A percentile compares a stretch with the other conserved stretches of the same genome.
Evolutionary conservation across 176 grass and related monocot genomes (phyloP).

Genomic region (Aegilops bicornis): DNA sequence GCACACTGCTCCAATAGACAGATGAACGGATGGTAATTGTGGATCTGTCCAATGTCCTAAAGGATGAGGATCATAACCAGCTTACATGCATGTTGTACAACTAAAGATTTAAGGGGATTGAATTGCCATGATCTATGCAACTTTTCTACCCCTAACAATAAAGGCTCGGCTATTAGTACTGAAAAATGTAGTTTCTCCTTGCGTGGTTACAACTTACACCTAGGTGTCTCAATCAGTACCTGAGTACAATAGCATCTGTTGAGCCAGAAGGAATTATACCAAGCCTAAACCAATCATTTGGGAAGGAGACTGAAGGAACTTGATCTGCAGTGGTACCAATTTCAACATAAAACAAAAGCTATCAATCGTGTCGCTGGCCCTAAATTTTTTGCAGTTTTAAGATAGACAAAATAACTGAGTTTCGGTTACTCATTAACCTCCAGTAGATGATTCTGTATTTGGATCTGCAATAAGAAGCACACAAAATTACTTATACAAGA

Average conservation of each 20-base stretch:
- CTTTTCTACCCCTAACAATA: constrained; percentile 16
- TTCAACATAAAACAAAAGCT: constrained; percentile 16
- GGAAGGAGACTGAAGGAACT: constrained; percentile 54
- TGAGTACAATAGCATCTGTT: constrained; percentile 94
- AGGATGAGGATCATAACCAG: not conserved
- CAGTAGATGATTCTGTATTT: constrained; percentile 24
- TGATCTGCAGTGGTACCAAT: constrained; percentile 50
- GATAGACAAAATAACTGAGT: constrained; percentile 15
- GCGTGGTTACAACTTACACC: not conserved
- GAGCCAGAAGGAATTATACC: constrained; percentile 97
- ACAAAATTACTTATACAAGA: constrained; percentile 21
- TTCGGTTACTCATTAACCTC: constrained; percentile 34
- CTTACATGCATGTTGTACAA: not conserved
- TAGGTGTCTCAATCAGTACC: constrained; percentile 45
- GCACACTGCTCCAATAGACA: not conserved
- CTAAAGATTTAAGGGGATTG: not conserved
- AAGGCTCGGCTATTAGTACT: not conserved
- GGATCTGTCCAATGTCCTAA: not conserved
- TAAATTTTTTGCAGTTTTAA: constrained; percentile 19
- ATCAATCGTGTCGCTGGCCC: not conserved
- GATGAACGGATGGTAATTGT: constrained; percentile 6
- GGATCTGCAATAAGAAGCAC: constrained; percentile 23
- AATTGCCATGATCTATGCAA: not conserved
- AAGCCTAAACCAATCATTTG: constrained; percentile 91
- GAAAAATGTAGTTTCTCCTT: not conserved